Evolutionary conservation across 164 flowering plant genomes (phyloP).

Genomic region (Aristolochia californica): DNA sequence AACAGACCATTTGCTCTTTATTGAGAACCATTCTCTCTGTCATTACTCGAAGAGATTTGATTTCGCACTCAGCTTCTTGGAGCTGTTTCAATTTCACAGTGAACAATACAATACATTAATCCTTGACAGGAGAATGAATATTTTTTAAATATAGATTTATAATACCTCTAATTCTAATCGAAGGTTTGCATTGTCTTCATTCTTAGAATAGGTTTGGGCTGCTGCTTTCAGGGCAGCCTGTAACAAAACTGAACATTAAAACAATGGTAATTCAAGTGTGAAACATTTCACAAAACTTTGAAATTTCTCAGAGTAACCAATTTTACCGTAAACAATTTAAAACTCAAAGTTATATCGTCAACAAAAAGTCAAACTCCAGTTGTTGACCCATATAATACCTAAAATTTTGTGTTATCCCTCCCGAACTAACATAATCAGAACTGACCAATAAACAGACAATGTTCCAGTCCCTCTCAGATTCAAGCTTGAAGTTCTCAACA

Average conservation of each 20-base stretch:
- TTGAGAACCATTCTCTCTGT: constrained; percentile 60
- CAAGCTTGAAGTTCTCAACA: no score
- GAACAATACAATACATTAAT: constrained; percentile 10
- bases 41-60: constrained; percentile 45
- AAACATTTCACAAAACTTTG: no score
- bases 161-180: constrained; percentile 66
- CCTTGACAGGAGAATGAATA: not conserved
- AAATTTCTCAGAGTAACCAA: no score
- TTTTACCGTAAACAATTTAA: no score
- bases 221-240: constrained; percentile 80
- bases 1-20: constrained; percentile 75
- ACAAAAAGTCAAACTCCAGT: no score
- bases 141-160: not conserved
- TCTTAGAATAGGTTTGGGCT: constrained; percentile 33
- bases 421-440: no score
- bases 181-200: constrained; percentile 39
- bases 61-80: constrained; percentile 50
- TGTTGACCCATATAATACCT: no score
- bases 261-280: not conserved
- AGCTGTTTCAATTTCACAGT: constrained; percentile 44
- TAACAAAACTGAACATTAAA: not conserved
- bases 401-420: no score
- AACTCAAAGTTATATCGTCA: no score
- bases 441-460: no score
- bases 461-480: no score